phyloP scores from a whole-genome alignment of 2,329 filamentous ascomycete species.

The Botrytis porri region DNA sequence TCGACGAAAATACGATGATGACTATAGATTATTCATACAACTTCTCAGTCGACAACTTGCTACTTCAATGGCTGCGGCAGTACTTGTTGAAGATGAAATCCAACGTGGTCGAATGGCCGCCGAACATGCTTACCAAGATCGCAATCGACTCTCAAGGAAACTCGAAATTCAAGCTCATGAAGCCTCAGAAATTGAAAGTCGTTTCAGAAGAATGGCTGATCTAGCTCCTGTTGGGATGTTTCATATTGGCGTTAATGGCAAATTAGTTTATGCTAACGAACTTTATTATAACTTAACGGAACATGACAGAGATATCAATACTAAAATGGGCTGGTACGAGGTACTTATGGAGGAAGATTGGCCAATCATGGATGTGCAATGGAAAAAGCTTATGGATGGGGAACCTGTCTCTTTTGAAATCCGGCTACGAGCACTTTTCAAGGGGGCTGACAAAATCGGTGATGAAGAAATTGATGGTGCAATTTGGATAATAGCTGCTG shows the following conservation, averaged over 20 bases:
- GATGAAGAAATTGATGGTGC: constrained; percentile 57
- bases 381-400: constrained; percentile 29
- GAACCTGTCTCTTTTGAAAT: constrained; percentile 28
- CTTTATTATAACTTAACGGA: constrained; percentile 48
- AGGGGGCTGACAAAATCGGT: constrained; percentile 51
- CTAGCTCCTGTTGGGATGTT: constrained; percentile 73
- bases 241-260: constrained; percentile 62
- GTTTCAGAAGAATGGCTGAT: constrained; percentile 68
- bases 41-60: constrained; percentile 72
- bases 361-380: constrained; percentile 26
- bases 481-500: constrained; percentile 75
- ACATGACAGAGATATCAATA: neutral
- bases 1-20: constrained; percentile 72
- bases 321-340: neutral
- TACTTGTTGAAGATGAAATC: constrained; percentile 81
- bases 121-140: constrained; percentile 70
- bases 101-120: constrained; percentile 70
- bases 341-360: constrained; percentile 7
- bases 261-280: constrained; percentile 69
- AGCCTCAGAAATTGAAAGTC: constrained; percentile 52
- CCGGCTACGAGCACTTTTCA: constrained; percentile 41
- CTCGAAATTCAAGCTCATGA: constrained; percentile 55
- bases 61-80: constrained; percentile 76
- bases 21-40: constrained; percentile 75
- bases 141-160: constrained; percentile 67